Evolutionary conservation across 176 grass and related monocot species (phyloP), one percentile per base, ranked within the genome.

Genomic region (Phoenix dactylifera): DNA sequence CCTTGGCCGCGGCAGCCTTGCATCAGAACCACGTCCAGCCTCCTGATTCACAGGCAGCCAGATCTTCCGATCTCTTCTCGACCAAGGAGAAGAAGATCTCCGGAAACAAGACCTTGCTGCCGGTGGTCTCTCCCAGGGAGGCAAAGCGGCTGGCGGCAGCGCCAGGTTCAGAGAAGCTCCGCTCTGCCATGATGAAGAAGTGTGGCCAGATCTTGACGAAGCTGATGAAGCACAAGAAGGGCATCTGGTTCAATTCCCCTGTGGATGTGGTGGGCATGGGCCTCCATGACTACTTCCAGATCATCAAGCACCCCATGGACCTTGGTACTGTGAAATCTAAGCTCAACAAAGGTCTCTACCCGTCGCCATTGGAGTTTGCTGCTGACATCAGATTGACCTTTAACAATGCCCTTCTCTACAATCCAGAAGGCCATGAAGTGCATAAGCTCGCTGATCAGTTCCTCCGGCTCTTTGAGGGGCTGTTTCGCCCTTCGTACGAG

Each of bases 301-400:
- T 98, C 70, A 87, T 98, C 66, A 86, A 78, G 50, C 24, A 63
- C 7, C 93, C 93, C 23, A 98, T 98, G 93, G 93, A 98, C 60
- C 82, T 98, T 56, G 82, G 93, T 29, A 83, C 87, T 10, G 87
- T 92, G 24, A 89, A 66, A 68, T 67, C 53, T 17, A 75, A 63
- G 22, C 74, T 92, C 67, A 63, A 62, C 57, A 71, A 76, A 49
- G 70, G 79, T 50, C 68, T 60, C 16, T 92, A 98, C 70, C 19
- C 67, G 7, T 76, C 87, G n/a, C 78, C 83, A 54, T 66, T 26
- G 17, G 84, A 68, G 16, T 98, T 92, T 55, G 93, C 84, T 1
- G 58, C 58, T 25, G 93, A 98, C 30, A 74, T 98, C 30, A 64
- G 88, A 7, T 75, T 98, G 50, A 98, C 88, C 16, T 92, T 98